Evolutionary conservation across 352 stramenopile species (phyloP), one percentile per base, ranked within the genome.

Genomic region (Phytophthora litchii): DNA sequence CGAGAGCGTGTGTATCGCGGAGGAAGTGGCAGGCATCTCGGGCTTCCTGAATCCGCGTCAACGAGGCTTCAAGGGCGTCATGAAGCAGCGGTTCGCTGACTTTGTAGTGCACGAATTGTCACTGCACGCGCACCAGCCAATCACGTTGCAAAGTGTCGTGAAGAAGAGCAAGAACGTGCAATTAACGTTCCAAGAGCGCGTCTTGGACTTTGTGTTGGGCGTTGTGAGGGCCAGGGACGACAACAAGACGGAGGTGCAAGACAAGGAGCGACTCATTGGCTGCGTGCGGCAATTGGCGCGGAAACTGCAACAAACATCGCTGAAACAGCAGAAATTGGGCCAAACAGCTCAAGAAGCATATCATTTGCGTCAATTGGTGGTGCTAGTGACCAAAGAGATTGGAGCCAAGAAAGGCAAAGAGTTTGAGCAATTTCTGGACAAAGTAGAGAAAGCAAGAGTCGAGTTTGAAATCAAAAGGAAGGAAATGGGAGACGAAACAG

Each of bases 61-160:
- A 29, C 31, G 37, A 0, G 82, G 86, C 25, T 94, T 95, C 54
- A 60, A 69, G 13, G 85, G 86, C 9, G 61, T 88, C 48, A 51
- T 95, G 17, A 95, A 95, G 72, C 80, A 93, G 64, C 75, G 86
- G 16, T 95, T 80, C 66, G 88, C 78, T 21, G 88, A 96, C 52
- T 95, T 94, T 62, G 64, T 95, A 45, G 88, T 96, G 43, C 84
- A 89, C 44, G 88, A 96, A 60, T 54, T 95, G 20, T 31, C 61
- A 3, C 38, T 21, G 19, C 54, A 27, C 19, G 60, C 43, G 1
- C 55, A 62, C 3, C 37, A 70, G 56, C 69, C 56, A 2, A 72
- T 86, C n/a, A 46, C 48, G 55, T 64, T 86, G 32, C 47, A 58
- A 29, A 72, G 20, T 14, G 59, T 82, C 27, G 69, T 64, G 14